Percentiles rank a stretch among this genome's conserved stretches.
phyloP scores from a whole-genome alignment of 805 yeast genomes.

The Yamadazyma endophytica region DNA sequence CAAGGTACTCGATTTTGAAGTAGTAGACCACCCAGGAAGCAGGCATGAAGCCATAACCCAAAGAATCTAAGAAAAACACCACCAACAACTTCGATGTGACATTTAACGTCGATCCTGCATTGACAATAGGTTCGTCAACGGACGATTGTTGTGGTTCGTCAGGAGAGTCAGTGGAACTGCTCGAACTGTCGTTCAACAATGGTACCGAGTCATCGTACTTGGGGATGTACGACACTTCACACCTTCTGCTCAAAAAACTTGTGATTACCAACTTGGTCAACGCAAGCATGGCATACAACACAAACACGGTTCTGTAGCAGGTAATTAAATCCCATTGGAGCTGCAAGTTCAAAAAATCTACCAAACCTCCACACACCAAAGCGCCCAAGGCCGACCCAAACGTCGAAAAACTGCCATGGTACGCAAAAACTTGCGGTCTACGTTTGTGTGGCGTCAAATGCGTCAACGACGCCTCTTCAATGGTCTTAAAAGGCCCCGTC shows the following conservation, averaged over 20 bases:
- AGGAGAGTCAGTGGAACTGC: not conserved
- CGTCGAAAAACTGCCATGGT: constrained; percentile 66
- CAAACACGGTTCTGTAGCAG: constrained; percentile 57
- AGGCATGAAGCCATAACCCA: constrained; percentile 87
- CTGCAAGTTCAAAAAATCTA: constrained; percentile 39
- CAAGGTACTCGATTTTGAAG: constrained; percentile 53
- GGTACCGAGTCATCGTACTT: no score
- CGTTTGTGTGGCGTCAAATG: constrained; percentile 64
- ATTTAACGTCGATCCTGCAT: constrained; percentile 6
- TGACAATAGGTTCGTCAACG: constrained; percentile 1
- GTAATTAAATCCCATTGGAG: constrained; percentile 28
- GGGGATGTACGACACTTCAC: no score
- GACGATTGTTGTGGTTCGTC: constrained; percentile 5
- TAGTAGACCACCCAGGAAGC: constrained; percentile 85
- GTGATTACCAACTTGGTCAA: constrained; percentile 46
- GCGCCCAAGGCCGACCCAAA: constrained; percentile 76
- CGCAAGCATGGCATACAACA: constrained; percentile 53
- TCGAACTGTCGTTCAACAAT: no score
- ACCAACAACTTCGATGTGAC: constrained; percentile 40
- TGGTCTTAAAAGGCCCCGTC: constrained; percentile 84
- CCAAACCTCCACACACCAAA: constrained; percentile 54
- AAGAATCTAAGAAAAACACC: constrained; percentile 78
- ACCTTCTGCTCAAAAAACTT: constrained; percentile 45
- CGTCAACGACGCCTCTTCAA: constrained; percentile 80
- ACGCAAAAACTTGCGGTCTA: constrained; percentile 71